Evolutionary conservation across 345 rosid species (phyloP), one percentile per base, ranked within the genome.

Genomic region (Dipteronia dyeriana): DNA sequence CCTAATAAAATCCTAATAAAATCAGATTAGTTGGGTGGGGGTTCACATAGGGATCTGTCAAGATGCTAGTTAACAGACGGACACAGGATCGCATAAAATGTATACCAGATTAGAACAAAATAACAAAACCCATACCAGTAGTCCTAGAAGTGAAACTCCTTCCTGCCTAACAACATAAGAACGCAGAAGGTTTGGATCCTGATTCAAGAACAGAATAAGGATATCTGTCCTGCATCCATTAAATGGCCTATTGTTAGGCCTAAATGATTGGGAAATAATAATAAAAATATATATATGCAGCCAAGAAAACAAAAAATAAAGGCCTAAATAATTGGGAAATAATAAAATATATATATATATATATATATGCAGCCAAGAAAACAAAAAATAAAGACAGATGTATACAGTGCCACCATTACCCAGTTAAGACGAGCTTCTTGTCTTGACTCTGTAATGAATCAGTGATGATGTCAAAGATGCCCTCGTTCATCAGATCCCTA

Each of bases 181-280:
- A 64, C 94, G 90, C 76, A 95, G 79, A 83, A 92, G 94, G 71
- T 80, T 90, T 76, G 91, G 84, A 82, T 93, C 95, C 82, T 82
- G 87, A 85, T 83, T 91, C 89, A 90, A 69, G 84, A 94, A 94
- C 84, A 97, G 94, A 81, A 86, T 80, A 66, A 95, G 93, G 80
- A 95, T 92, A 76, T 92, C 92, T 92, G 92, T 87, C 94, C 98
- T 95, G 98, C 94, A 94, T 80, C 81, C 92, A 89, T 82, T 79
- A 81, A 88, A 78, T 56, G 64, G 76, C 49, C 72, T 76, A 43
- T 54, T 62, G 81, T 84, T 76, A 79, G 85, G 51, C 38, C 63
- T 64, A 23, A 54, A 57, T 11, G 38, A 75, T 61, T 9, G 7
- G 26, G 16, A 23, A 66, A 60, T 22, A 39, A 49, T 59, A 12